A percentile compares a stretch with the other conserved stretches of the same genome.
These are phyloP conservation scores for Xerocomus nothofagi DNA, from an alignment of 1,284 basidiomycete species.

Conservation along the genomic window DNA sequence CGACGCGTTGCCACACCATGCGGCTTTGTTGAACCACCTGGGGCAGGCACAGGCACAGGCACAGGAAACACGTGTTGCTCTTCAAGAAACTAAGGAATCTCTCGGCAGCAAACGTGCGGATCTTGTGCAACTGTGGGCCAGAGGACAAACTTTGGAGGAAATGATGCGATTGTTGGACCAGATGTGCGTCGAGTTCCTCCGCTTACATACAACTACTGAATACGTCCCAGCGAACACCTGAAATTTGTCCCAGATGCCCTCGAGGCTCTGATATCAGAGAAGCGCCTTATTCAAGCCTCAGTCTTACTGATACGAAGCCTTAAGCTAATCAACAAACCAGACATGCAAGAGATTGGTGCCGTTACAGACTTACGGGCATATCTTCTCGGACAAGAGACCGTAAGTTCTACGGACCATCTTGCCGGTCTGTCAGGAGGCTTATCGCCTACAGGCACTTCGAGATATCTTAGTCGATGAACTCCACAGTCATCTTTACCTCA, in stretches of 20 bases:
- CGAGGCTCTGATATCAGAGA: slow-evolving; percentile 95
- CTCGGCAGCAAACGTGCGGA: slow-evolving; percentile 80
- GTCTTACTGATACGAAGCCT: slow-evolving; percentile 86
- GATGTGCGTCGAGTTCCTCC: slow-evolving; percentile 59
- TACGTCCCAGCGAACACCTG: slow-evolving; percentile 71
- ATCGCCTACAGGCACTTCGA: slow-evolving; percentile 64
- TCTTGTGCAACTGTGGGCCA: slow-evolving; percentile 81
- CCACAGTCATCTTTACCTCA: slow-evolving; percentile 97
- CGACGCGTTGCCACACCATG: slow-evolving; percentile 85
- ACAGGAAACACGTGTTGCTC: slow-evolving; percentile 62
- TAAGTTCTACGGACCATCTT: slow-evolving; percentile 39
- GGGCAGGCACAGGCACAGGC: slow-evolving; percentile 73
- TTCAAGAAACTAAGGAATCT: slow-evolving; percentile 80
- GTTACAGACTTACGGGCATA: slow-evolving; percentile 88
- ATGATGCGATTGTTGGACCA: slow-evolving; percentile 90
- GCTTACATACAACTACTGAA: slow-evolving; percentile 10
- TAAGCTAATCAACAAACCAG: slow-evolving; percentile 88
- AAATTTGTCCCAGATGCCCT: slow-evolving; percentile 91
- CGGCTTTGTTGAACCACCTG: slow-evolving; percentile 71
- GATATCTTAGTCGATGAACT: slow-evolving; percentile 96
- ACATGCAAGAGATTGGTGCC: slow-evolving; percentile 94
- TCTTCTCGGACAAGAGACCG: slow-evolving; percentile 84
- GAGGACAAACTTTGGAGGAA: slow-evolving; percentile 83
- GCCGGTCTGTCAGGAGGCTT: not conserved
- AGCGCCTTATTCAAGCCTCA: slow-evolving; percentile 88